phyloP scores from a whole-genome alignment of 1,284 basidiomycete species.

The Apiotrichum domesticum region DNA sequence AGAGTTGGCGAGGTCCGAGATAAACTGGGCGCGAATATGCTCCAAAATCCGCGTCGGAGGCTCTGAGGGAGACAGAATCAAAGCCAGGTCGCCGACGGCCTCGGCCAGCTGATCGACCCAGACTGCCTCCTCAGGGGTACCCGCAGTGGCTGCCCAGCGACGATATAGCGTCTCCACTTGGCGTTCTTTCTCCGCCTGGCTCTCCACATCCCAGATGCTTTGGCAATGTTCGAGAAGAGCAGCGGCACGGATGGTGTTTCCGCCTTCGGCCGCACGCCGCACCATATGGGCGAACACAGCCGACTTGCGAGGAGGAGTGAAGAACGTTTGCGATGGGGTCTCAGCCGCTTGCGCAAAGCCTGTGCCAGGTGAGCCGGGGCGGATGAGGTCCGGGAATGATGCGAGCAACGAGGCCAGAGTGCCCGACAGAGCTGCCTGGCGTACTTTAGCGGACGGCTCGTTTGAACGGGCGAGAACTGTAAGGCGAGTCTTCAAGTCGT shows the following conservation, averaged over 20 bases:
- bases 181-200: constrained; percentile 29
- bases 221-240: constrained; percentile 40
- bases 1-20: constrained; percentile 18
- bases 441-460: constrained; percentile 20
- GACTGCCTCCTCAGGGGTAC: constrained; percentile 21
- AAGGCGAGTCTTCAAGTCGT: constrained; percentile 35
- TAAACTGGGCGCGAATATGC: constrained; percentile 20
- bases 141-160: constrained; percentile 32
- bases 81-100: constrained; percentile 21
- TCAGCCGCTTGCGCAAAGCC: background rate
- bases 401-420: constrained; percentile 18
- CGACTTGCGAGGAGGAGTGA: constrained; percentile 28
- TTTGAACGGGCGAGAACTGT: constrained; percentile 16
- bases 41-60: constrained; percentile 20
- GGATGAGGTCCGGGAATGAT: constrained; percentile 30
- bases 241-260: constrained; percentile 18
- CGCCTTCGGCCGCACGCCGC: constrained; percentile 18
- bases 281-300: constrained; percentile 31
- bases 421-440: constrained; percentile 23
- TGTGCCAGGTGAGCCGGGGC: constrained; percentile 9
- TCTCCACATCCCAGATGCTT: constrained; percentile 38
- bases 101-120: constrained; percentile 16
- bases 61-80: constrained; percentile 13
- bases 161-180: constrained; percentile 29
- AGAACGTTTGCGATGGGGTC: constrained; percentile 16